Base-by-base conservation (phyloP, 139 green algal species). In the Micromonas pusilla region DNA sequence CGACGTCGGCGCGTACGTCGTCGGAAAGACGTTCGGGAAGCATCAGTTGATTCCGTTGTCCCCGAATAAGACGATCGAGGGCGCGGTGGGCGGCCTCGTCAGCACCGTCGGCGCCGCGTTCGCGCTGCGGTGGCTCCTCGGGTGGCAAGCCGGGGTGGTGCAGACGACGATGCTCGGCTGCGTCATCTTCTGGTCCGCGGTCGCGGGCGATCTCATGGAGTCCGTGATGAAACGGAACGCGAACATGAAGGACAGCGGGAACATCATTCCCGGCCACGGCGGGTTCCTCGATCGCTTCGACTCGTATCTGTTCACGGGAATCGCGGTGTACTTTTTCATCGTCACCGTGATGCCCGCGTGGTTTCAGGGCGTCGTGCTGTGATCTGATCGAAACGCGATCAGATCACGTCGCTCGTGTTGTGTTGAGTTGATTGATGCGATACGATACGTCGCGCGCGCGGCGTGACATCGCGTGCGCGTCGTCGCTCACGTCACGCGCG, bases 161-260 rank as follows among this genome's bases (percentile, higher is more conserved):
- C 53, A 52, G 53, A 38, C 25, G n/a, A 16, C 30, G 53, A 52
- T 78, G 31, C 21, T 68, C 1, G 72, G 72, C 32, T 21, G 3
- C 52, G 31, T 70, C 5, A 62, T 78, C 23, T 78, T 70, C 52
- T 13, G 34, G 4, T 45, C 52, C 19, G 66, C 60, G 65, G 79
- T 99, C n/a, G 97, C 97, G 83, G 96, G 96, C 1, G 96, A 99
- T 81, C 85, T 99, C 38, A 95, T 97, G n/a, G 96, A 99, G 85
- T 93, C 83, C 6, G 91, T 96, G 74, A 96, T 99, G 84, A 99
- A 99, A 88, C 87, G 96, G 2, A 93, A 97, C 32, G 96, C 96
- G 16, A 92, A 91, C 52, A 83, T 98, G 68, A 99, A 99, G 70
- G 84, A 88, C 70, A 80, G 66, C 6, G 91, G 92, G 45, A 86